These are phyloP conservation scores for Paxillus ammoniavirescens DNA, from an alignment of 768 basidiomycete species.

Conservation along the genomic window DNA sequence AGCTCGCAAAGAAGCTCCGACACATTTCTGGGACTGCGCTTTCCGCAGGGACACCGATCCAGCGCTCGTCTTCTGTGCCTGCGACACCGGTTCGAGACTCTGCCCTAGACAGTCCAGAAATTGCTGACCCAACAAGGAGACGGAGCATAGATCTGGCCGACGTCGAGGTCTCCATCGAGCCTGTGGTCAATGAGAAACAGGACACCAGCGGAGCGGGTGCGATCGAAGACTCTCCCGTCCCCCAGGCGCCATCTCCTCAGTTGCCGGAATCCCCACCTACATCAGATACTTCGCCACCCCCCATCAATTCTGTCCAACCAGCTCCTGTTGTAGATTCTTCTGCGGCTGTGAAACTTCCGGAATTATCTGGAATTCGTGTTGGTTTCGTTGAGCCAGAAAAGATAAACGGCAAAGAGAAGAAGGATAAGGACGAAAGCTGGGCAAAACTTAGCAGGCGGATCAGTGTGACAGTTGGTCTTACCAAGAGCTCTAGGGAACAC, in stretches of 20 bases:
- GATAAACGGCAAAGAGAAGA: conserved; percentile 35
- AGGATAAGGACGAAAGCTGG: conserved; percentile 50
- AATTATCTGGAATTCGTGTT: conserved; percentile 29
- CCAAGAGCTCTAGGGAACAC: conserved; percentile 28
- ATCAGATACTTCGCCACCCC: conserved; percentile 11
- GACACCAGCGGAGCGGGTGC: not conserved
- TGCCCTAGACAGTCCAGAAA: conserved; percentile 30
- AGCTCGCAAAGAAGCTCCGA: conserved; percentile 64
- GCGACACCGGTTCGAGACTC: conserved; percentile 34
- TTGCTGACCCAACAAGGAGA: conserved; percentile 27
- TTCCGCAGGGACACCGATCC: conserved; percentile 30
- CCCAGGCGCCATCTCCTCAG: conserved; percentile 3
- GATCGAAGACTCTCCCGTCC: conserved; percentile 1
- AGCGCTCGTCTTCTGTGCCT: conserved; percentile 61
- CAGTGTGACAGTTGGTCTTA: conserved; percentile 54
- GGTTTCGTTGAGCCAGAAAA: conserved; percentile 37
- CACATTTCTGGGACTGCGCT: conserved; percentile 34
- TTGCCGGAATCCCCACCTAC: conserved; percentile 8
- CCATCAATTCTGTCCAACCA: conserved; percentile 7
- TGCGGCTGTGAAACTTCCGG: conserved; percentile 2
- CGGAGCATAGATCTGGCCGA: conserved; percentile 32
- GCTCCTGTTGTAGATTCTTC: conserved; percentile 5
- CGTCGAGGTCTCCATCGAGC: conserved; percentile 31
- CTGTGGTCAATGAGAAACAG: conserved; percentile 1
- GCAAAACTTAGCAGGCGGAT: conserved; percentile 63